Conservation (phyloP, 495 filamentous ascomycete genomes). For the Acidiella bohemica region DNA sequence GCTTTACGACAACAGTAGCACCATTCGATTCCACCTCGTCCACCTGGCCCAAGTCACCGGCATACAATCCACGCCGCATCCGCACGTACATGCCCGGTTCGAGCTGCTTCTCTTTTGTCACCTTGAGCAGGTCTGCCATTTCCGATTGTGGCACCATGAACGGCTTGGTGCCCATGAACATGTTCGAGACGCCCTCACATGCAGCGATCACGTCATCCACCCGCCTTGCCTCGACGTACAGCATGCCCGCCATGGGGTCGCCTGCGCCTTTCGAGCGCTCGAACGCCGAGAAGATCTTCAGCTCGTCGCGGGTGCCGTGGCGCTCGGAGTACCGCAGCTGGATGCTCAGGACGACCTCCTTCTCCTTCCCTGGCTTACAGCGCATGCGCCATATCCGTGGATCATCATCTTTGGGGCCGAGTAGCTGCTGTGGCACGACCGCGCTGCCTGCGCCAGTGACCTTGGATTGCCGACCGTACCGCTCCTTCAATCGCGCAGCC, state of each 20-base stretch:
- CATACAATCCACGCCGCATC: slow-evolving; percentile 63
- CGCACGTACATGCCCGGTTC: slow-evolving; percentile 85
- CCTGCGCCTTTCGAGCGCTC: slow-evolving; percentile 48
- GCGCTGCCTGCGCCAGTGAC: slow-evolving; percentile 44
- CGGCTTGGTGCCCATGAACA: slow-evolving; percentile 72
- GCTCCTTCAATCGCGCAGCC: slow-evolving; percentile 68
- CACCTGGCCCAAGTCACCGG: slow-evolving; percentile 82
- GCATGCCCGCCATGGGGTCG: slow-evolving; percentile 75
- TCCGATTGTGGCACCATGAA: slow-evolving; percentile 89
- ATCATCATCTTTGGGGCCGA: slow-evolving; percentile 89
- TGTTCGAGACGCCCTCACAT: slow-evolving; percentile 67
- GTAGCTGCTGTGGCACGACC: slow-evolving; percentile 68
- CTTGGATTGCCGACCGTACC: slow-evolving; percentile 56
- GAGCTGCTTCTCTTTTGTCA: slow-evolving; percentile 72
- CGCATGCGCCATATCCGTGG: slow-evolving; percentile 91
- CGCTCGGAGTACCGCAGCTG: slow-evolving; percentile 77
- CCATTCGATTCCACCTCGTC: slow-evolving; percentile 89
- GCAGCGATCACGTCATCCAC: slow-evolving; percentile 73
- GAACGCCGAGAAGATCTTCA: slow-evolving; percentile 76
- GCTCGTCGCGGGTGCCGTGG: slow-evolving; percentile 53
- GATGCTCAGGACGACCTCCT: slow-evolving; percentile 73
- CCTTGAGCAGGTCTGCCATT: slow-evolving; percentile 89
- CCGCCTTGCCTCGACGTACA: slow-evolving; percentile 84
- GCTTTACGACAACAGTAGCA: slow-evolving; percentile 67
- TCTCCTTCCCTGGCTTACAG: slow-evolving; percentile 89